phyloP scores from a whole-genome alignment of 805 yeast genomes.

The Ogataea philodendri region DNA sequence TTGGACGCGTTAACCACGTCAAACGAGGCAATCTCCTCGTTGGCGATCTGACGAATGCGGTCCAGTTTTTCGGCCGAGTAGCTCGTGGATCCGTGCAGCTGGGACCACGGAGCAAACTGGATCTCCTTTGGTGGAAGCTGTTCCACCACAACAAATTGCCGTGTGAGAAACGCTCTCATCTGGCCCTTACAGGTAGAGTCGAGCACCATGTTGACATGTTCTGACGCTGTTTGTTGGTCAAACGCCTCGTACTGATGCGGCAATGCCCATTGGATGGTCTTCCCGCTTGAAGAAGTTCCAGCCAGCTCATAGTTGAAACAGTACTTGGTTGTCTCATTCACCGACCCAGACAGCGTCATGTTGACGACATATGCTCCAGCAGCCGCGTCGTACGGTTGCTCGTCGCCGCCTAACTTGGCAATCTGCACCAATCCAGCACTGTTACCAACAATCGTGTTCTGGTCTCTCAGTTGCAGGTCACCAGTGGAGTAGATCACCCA shows the following conservation, averaged over 20 bases:
- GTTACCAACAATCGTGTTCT: slow-evolving; percentile 35
- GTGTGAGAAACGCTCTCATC: slow-evolving; percentile 46
- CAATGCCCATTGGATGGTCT: slow-evolving; percentile 44
- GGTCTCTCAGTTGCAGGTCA: slow-evolving; percentile 19
- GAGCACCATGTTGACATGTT: slow-evolving; percentile 31
- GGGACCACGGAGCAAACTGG: slow-evolving; percentile 58
- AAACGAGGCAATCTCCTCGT: slow-evolving; percentile 47
- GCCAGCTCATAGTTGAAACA: slow-evolving; percentile 37
- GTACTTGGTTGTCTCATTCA: slow-evolving; percentile 38
- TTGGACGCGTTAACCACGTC: slow-evolving; percentile 59
- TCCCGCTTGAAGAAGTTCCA: slow-evolving; percentile 26
- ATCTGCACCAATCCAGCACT: slow-evolving; percentile 47
- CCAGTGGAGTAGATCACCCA: slow-evolving; percentile 62
- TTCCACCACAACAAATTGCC: slow-evolving; percentile 31
- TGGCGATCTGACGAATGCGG: slow-evolving; percentile 47
- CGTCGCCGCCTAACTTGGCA: slow-evolving; percentile 44
- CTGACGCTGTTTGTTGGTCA: slow-evolving; percentile 21
- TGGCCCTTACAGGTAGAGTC: slow-evolving; percentile 56
- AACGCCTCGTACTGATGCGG: slow-evolving; percentile 52
- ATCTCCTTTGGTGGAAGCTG: slow-evolving; percentile 34
- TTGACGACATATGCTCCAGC: slow-evolving; percentile 66
- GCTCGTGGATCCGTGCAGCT: slow-evolving; percentile 39
- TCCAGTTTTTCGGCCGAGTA: slow-evolving; percentile 37
- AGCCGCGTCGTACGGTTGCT: slow-evolving; percentile 51
- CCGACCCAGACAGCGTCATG: slow-evolving; percentile 41